phyloP scores from a whole-genome alignment of 2,329 filamentous ascomycete species.

The Aspergillus sp. region DNA sequence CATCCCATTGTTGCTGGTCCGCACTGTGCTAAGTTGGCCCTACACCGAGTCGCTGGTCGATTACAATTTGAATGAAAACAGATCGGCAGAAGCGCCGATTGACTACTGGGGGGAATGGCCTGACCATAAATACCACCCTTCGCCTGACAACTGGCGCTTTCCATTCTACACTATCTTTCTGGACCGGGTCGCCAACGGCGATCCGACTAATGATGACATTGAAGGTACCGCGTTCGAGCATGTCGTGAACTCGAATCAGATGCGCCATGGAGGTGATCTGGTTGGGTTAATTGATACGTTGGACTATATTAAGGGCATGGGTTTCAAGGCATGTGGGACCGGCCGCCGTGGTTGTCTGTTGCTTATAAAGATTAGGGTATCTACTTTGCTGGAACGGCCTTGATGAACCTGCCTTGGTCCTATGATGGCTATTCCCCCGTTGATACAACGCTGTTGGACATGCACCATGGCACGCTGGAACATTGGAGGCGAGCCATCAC shows the following conservation, averaged over 20 bases:
- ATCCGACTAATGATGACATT: conserved; percentile 63
- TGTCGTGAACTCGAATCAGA: conserved; percentile 60
- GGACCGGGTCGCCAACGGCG: conserved; percentile 64
- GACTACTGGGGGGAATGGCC: conserved; percentile 59
- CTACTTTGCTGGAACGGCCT: conserved; percentile 62
- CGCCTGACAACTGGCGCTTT: conserved; percentile 63
- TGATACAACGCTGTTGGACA: conserved; percentile 63
- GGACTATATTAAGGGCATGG: conserved; percentile 66
- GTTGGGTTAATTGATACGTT: conserved; percentile 58
- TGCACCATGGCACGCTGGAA: conserved; percentile 60
- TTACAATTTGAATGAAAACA: conserved; percentile 63
- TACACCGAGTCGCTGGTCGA: conserved; percentile 53
- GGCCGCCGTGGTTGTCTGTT: conserved; percentile 20
- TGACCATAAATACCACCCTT: conserved; percentile 53
- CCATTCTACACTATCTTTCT: conserved; percentile 66
- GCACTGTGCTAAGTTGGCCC: conserved; percentile 33
- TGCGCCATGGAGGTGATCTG: conserved; percentile 63
- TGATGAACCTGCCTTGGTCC: conserved; percentile 66
- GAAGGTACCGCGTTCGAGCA: conserved; percentile 63
- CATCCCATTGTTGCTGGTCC: too few relatives aligned
- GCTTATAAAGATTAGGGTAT: conserved; percentile 44
- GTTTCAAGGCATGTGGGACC: conserved; percentile 49
- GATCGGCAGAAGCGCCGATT: conserved; percentile 53
- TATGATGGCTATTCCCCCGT: conserved; percentile 60
- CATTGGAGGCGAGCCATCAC: conserved; percentile 58